Base-by-base conservation (phyloP, 164 flowering plant genomes). In the Cinnamomum micranthum region DNA sequence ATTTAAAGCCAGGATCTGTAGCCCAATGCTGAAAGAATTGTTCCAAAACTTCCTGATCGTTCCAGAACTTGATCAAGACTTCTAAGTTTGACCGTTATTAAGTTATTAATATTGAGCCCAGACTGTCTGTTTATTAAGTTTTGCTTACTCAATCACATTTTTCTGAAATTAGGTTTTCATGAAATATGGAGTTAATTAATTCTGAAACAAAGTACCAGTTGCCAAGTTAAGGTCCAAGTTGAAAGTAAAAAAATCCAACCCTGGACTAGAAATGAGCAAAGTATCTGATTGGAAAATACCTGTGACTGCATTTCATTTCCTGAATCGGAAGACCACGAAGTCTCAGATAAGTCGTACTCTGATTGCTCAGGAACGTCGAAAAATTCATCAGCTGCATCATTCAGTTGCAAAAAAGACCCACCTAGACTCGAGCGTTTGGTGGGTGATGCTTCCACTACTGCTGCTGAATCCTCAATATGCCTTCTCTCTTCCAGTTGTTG, bases 281-380 rank as follows among this genome's bases (percentile, higher is more conserved):
- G 67, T 20, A 24, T 10, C 28, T 2, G 6, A 64, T 10, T 1
- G 24, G 22, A 17, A 22, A 20, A 67, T 74, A 89, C 92, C 89
- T 76, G 80, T 65, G 79, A 73, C 69, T 70, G 73, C 78, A 74
- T 71, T 51, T 85, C 87, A 19, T 77, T 74, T 72, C 84, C 79
- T 64, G 20, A 63, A 69, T 78, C 75, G 74, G 85, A 77, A 64
- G 80, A 22, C 93, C 90, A 87, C 0, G 71, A 80, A 77, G 72
- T 78, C 35, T 89, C 88, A 1, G 80, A 75, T 55, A 51, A 80
- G 68, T 85, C 86, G 75, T 77, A 80, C 66, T 88, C 90, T 14
- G 82, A 77, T 59, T 86, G 87, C 75, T 88, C 94, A 2, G 88
- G 85, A 65, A 86, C 94, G 76, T 90, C 94, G 82, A 83, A 88